Conservation (phyloP, 2,329 filamentous ascomycete genomes). For the Alternaria sp. region DNA sequence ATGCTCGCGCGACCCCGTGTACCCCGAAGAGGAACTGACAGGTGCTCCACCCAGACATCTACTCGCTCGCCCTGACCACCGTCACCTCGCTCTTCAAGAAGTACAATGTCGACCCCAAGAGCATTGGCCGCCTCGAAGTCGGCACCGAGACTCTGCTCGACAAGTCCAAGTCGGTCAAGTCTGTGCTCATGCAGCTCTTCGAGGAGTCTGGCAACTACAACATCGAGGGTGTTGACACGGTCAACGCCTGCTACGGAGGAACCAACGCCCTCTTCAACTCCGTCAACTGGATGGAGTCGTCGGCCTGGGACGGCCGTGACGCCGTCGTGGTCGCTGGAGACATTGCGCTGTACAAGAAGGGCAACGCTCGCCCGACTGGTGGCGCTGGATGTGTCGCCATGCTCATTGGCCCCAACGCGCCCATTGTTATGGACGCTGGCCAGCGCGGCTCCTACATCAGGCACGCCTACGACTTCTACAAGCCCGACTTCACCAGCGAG, state of each 20-base stretch:
- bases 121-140: slow-evolving; percentile 60
- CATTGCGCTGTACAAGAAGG: slow-evolving; percentile 63
- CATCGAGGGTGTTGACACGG: slow-evolving; percentile 60
- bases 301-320: slow-evolving; percentile 60
- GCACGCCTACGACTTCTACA: slow-evolving; percentile 63
- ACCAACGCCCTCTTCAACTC: slow-evolving; percentile 62
- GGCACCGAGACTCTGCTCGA: slow-evolving; percentile 62
- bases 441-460: slow-evolving; percentile 59
- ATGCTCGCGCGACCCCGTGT: not conserved
- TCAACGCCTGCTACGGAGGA: slow-evolving; percentile 62
- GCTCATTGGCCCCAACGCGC: slow-evolving; percentile 59
- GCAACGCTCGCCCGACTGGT: slow-evolving; percentile 59
- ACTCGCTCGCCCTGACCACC: slow-evolving; percentile 60
- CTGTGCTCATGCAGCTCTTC: slow-evolving; percentile 61
- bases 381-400: slow-evolving; percentile 61
- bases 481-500: slow-evolving; percentile 61
- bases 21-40: slow-evolving; percentile 17
- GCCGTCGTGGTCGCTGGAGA: slow-evolving; percentile 60
- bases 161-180: slow-evolving; percentile 63
- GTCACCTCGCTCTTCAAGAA: slow-evolving; percentile 60
- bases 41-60: slow-evolving; percentile 53
- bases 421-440: slow-evolving; percentile 57
- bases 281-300: slow-evolving; percentile 62
- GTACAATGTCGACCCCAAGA: slow-evolving; percentile 59
- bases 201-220: slow-evolving; percentile 59